phyloP scores from a whole-genome alignment of 805 yeast genomes.

The Metschnikowia shivogae region DNA sequence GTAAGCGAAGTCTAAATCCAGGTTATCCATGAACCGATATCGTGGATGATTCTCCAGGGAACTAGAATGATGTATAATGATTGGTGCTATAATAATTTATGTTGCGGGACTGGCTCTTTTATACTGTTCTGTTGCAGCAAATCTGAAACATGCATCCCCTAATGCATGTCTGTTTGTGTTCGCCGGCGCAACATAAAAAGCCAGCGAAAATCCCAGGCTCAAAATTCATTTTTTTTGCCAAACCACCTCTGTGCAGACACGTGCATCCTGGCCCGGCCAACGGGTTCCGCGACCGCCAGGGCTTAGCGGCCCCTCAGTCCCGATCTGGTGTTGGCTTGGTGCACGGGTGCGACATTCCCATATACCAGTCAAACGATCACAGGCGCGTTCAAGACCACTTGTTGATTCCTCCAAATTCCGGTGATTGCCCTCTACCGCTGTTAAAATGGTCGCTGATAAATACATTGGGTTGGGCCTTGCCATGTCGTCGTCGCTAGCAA shows the following conservation, averaged over 20 bases:
- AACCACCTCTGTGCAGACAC: too few species aligned
- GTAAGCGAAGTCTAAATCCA: too few species aligned
- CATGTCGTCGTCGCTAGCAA: slow-evolving; percentile 80
- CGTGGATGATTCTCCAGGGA: too few species aligned
- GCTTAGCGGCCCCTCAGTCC: neutral
- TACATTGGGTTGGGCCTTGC: slow-evolving; percentile 88
- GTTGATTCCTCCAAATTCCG: too few species aligned
- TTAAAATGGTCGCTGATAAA: slow-evolving; percentile 62
- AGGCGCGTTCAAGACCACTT: too few species aligned
- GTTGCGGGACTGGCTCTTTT: too few species aligned
- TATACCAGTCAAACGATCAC: too few species aligned
- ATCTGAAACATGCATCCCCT: slow-evolving; percentile 3
- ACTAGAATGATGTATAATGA: too few species aligned
- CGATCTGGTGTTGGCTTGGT: neutral
- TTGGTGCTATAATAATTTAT: too few species aligned
- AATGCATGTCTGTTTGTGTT: neutral
- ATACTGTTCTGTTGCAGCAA: neutral
- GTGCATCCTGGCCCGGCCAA: neutral
- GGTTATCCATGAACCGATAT: too few species aligned
- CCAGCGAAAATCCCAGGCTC: neutral
- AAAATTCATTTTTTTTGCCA: too few species aligned
- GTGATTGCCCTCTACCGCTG: too few species aligned
- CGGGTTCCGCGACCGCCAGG: neutral
- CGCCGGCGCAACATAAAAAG: neutral
- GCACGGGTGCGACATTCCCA: slow-evolving; percentile 1